These are phyloP conservation scores for Gilbertella persicaria DNA, from an alignment of 371 early-diverging fungal genomes.

Conservation along the genomic window DNA sequence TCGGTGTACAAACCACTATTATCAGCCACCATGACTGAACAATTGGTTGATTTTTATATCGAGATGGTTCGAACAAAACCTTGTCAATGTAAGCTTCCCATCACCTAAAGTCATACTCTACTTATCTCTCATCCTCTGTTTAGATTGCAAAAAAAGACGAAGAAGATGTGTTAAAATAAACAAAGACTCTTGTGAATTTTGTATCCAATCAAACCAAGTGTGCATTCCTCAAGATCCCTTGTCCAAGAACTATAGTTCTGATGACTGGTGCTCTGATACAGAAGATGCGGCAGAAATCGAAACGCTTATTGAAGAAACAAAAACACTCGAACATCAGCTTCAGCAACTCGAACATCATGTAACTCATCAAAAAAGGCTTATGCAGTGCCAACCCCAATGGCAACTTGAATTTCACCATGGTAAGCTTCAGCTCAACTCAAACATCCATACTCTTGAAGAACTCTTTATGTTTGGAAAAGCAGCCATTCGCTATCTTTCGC, in stretches of 20 bases:
- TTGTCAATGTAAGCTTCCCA: no score
- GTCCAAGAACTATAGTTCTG: not conserved
- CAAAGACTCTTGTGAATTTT: constrained; percentile 3
- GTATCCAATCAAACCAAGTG: constrained; percentile 1
- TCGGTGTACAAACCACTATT: no score
- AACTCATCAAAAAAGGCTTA: not conserved
- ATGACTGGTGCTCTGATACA: not conserved
- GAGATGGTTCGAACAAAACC: no score
- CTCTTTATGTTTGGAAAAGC: not conserved
- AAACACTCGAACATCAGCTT: not conserved
- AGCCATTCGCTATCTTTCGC: constrained; percentile 8
- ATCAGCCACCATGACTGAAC: no score
- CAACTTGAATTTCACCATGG: not conserved
- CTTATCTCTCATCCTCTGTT: no score
- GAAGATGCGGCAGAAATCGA: no score
- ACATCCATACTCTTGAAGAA: constrained; percentile 4
- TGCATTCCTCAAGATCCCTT: constrained; percentile 1
- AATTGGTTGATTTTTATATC: no score
- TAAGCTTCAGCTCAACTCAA: not conserved
- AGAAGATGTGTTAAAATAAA: constrained; percentile 7
- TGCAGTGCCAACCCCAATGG: not conserved
- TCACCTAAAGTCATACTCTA: no score
- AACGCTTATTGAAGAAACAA: no score
- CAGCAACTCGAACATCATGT: constrained; percentile 2
- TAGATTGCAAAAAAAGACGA: constrained; percentile 14